A percentile compares a stretch with the other conserved stretches of the same genome.
phyloP scores from a whole-genome alignment of 495 filamentous ascomycete genomes.

The Trichoderma asperelloides region DNA sequence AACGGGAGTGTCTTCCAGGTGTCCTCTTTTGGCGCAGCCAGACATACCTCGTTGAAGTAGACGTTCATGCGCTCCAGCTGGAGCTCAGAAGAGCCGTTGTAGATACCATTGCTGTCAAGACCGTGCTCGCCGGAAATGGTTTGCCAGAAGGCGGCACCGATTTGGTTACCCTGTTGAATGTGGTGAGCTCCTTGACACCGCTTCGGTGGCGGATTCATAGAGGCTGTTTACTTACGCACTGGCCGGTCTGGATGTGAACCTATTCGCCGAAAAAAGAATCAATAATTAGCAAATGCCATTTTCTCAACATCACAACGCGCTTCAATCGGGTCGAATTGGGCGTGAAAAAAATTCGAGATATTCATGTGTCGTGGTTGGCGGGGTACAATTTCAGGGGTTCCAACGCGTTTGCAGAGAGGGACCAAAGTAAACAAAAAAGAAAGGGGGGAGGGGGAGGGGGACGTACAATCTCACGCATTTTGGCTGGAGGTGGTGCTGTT shows the following conservation, averaged over 20 bases:
- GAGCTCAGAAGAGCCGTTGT: conserved; percentile 95
- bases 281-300: conserved; percentile 20
- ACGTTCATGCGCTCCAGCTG: conserved; percentile 99
- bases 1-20: neutral
- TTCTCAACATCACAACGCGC: conserved; percentile 4
- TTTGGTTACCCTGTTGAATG: conserved; percentile 86
- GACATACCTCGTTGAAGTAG: conserved; percentile 97
- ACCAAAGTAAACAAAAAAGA: neutral
- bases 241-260: conserved; percentile 99
- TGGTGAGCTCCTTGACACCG: conserved; percentile 24
- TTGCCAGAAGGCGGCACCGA: conserved; percentile 99
- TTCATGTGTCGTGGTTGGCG: conserved; percentile 48
- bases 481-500: conserved; percentile 32
- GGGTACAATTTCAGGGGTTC: conserved; percentile 27
- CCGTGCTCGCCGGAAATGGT: conserved; percentile 98
- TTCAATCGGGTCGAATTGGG: conserved; percentile 21
- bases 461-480: conserved; percentile 94
- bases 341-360: conserved; percentile 16
- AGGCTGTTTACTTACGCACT: conserved; percentile 70
- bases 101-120: conserved; percentile 86
- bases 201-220: conserved; percentile 10
- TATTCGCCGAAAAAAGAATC: conserved; percentile 36
- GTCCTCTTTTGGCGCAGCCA: neutral
- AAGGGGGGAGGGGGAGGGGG: conserved; percentile 10
- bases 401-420: conserved; percentile 48